A percentile compares a stretch with the other conserved stretches of the same genome.
Conservation (phyloP, 1,284 basidiomycete species). For the Ustanciosporium gigantosporum region DNA sequence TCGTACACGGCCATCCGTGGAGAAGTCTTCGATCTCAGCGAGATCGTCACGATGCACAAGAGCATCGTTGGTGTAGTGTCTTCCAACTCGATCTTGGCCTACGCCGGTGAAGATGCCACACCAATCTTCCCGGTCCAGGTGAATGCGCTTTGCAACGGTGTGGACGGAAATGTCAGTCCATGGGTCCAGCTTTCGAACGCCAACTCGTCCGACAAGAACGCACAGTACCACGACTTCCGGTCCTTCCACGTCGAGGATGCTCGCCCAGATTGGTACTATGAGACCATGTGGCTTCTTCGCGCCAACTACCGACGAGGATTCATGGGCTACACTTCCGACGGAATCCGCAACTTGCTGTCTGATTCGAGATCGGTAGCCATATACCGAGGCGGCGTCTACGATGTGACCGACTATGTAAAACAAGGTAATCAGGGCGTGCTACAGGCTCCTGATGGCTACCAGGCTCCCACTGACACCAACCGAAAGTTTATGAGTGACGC, state of each 20-base stretch:
- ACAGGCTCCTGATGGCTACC: slow-evolving; percentile 69
- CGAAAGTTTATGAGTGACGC: slow-evolving; percentile 75
- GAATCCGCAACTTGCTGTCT: slow-evolving; percentile 73
- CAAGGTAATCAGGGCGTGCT: slow-evolving; percentile 62
- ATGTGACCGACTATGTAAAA: slow-evolving; percentile 74
- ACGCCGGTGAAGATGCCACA: slow-evolving; percentile 78
- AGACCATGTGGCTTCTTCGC: slow-evolving; percentile 73
- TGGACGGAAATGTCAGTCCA: slow-evolving; percentile 77
- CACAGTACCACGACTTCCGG: slow-evolving; percentile 92
- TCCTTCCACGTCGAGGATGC: slow-evolving; percentile 73
- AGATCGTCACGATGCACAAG: slow-evolving; percentile 65
- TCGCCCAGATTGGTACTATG: slow-evolving; percentile 96
- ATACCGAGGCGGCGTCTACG: slow-evolving; percentile 83
- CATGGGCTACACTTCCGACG: slow-evolving; percentile 80
- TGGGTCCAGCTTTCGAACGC: slow-evolving; percentile 78
- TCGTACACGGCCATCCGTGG: slow-evolving; percentile 83
- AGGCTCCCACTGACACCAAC: slow-evolving; percentile 68
- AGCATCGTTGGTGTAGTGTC: slow-evolving; percentile 76
- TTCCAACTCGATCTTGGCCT: slow-evolving; percentile 74
- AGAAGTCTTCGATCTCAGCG: slow-evolving; percentile 81
- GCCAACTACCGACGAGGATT: slow-evolving; percentile 86
- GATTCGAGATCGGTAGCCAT: slow-evolving; percentile 73
- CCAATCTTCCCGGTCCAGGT: slow-evolving; percentile 94
- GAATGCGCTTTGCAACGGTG: slow-evolving; percentile 87
- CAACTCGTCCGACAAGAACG: slow-evolving; percentile 77